Evolutionary conservation across 1,139 yeast species (phyloP).

Genomic region (Kazachstania sp.): DNA sequence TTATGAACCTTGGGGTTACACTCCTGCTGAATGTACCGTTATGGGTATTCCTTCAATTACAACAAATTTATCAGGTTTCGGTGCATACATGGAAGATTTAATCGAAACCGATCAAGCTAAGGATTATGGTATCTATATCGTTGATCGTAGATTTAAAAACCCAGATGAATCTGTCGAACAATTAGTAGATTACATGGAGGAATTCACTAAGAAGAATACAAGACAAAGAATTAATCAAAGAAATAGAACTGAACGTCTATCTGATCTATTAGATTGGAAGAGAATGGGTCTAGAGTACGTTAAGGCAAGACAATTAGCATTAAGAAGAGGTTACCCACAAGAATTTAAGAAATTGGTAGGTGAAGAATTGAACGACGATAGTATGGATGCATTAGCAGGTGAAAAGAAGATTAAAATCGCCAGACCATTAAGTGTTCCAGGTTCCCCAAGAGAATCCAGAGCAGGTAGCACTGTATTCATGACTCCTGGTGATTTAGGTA

Average conservation of each 20-base stretch:
- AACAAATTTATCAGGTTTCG: constrained; percentile 92
- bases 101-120: constrained; percentile 73
- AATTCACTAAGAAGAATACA: constrained; percentile 78
- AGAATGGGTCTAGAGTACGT: constrained; percentile 95
- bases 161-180: constrained; percentile 94
- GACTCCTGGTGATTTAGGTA: constrained; percentile 99
- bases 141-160: constrained; percentile 87
- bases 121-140: constrained; percentile 95
- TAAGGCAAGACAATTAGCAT: constrained; percentile 86
- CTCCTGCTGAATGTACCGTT: constrained; percentile 98
- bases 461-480: constrained; percentile 46
- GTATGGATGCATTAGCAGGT: constrained; percentile 28
- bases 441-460: constrained; percentile 68
- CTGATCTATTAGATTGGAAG: constrained; percentile 93
- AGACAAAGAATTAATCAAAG: constrained; percentile 97
- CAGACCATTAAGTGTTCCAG: constrained; percentile 90
- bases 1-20: constrained; percentile 99
- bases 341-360: constrained; percentile 51
- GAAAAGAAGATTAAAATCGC: constrained; percentile 57
- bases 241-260: constrained; percentile 89
- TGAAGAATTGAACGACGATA: constrained; percentile 22
- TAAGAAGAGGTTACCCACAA: constrained; percentile 90
- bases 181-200: constrained; percentile 81
- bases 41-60: constrained; percentile 99
- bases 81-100: constrained; percentile 97